A percentile compares a stretch with the other conserved stretches of the same genome.
phyloP scores from a whole-genome alignment of 768 basidiomycete genomes.

The Sarcodon aspratus region DNA sequence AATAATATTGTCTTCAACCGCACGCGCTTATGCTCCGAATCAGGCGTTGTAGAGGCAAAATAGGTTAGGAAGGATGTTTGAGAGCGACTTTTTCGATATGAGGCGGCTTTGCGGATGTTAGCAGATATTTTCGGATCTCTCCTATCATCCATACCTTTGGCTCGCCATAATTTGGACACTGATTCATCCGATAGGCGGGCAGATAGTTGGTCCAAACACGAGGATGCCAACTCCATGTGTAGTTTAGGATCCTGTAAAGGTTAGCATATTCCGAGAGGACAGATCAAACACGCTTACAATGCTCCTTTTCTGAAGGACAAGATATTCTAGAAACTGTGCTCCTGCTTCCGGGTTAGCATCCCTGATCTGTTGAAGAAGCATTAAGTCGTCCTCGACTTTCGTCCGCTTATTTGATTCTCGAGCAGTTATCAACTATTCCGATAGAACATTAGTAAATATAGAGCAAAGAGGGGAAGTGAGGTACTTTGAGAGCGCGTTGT shows the following conservation, averaged over 20 bases:
- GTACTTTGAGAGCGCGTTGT: constrained; percentile 62
- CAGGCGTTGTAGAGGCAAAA: constrained; percentile 74
- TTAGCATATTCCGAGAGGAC: background rate
- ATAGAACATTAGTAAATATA: background rate
- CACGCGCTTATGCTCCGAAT: constrained; percentile 59
- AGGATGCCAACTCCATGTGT: constrained; percentile 53
- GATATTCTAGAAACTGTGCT: constrained; percentile 66
- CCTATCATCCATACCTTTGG: constrained; percentile 41
- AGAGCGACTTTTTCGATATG: constrained; percentile 16
- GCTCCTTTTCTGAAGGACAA: constrained; percentile 61
- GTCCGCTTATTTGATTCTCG: constrained; percentile 45
- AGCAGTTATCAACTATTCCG: constrained; percentile 49
- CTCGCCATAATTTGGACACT: constrained; percentile 54
- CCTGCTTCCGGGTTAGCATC: constrained; percentile 50
- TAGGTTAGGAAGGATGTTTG: constrained; percentile 52
- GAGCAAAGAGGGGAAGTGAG: constrained; percentile 3
- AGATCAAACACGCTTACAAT: constrained; percentile 26
- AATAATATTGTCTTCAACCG: constrained; percentile 73
- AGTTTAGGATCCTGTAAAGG: constrained; percentile 40
- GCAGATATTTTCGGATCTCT: too few species aligned
- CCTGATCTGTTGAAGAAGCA: constrained; percentile 43
- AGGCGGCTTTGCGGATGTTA: constrained; percentile 9
- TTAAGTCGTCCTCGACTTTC: constrained; percentile 49
- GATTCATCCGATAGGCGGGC: constrained; percentile 36
- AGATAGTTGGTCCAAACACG: constrained; percentile 45